phyloP scores from a whole-genome alignment of 2,329 filamentous ascomycete species.

The Onygenales sp. region DNA sequence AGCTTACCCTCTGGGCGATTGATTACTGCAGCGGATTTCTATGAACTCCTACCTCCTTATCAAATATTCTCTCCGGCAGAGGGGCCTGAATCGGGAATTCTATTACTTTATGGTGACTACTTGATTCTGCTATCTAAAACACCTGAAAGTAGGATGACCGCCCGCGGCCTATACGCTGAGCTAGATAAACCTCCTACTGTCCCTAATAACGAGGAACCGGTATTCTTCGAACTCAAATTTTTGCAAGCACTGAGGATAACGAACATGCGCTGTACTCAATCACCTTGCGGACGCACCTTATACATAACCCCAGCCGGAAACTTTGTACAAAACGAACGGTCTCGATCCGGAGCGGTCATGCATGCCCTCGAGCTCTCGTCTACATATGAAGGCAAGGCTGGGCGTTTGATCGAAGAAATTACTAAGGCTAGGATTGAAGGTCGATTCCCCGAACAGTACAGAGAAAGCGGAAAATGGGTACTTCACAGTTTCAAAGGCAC shows the following conservation, averaged over 20 bases:
- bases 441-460: conserved; percentile 72
- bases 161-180: conserved; percentile 71
- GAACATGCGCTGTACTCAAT: conserved; percentile 57
- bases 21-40: conserved; percentile 69
- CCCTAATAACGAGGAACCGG: background rate
- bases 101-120: conserved; percentile 77
- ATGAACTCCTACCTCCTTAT: conserved; percentile 68
- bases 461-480: conserved; percentile 72
- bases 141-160: conserved; percentile 52
- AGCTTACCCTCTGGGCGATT: conserved; percentile 68
- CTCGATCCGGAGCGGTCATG: conserved; percentile 30
- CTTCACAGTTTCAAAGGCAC: conserved; percentile 59
- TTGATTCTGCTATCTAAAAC: conserved; percentile 68
- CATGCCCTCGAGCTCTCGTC: conserved; percentile 65
- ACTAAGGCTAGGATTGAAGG: conserved; percentile 78
- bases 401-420: conserved; percentile 73
- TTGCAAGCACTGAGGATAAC: conserved; percentile 60
- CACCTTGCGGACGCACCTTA: conserved; percentile 28
- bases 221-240: conserved; percentile 61
- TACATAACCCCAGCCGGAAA: conserved; percentile 24
- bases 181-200: conserved; percentile 63
- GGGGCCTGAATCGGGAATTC: conserved; percentile 50
- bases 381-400: conserved; percentile 66
- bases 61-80: conserved; percentile 33
- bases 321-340: conserved; percentile 8